These are phyloP conservation scores for Cyberlindnera sargentensis DNA, from an alignment of 805 yeast species.

Conservation along the genomic window DNA sequence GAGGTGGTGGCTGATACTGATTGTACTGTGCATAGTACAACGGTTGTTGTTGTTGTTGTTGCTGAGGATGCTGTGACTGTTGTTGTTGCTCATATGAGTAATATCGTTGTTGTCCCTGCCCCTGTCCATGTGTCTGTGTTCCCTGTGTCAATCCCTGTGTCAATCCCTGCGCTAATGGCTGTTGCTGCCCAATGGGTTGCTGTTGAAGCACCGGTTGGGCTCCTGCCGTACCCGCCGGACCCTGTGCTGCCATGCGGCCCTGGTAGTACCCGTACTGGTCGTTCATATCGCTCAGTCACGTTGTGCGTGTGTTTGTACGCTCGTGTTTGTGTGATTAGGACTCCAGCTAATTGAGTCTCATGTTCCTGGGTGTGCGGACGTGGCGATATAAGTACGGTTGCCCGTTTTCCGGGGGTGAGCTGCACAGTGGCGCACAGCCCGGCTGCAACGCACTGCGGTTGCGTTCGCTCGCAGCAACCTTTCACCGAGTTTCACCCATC, in stretches of 20 bases:
- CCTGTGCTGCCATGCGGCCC: background rate
- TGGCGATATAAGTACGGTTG: too few relatives aligned
- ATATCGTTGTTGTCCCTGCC: slow-evolving; percentile 2
- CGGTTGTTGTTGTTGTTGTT: background rate
- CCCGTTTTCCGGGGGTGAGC: too few relatives aligned
- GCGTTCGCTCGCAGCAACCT: too few relatives aligned
- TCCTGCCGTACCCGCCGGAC: slow-evolving; percentile 1
- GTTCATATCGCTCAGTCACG: background rate
- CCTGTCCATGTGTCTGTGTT: background rate
- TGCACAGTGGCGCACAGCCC: too few relatives aligned
- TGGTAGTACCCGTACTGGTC: slow-evolving; percentile 1
- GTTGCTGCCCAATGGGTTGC: slow-evolving; percentile 7
- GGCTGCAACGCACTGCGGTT: too few relatives aligned
- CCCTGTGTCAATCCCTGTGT: too few relatives aligned
- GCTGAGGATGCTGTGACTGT: slow-evolving; percentile 1
- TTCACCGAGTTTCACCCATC: too few relatives aligned
- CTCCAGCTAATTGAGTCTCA: background rate
- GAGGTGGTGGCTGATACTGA: slow-evolving; percentile 7
- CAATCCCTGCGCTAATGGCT: slow-evolving; percentile 12
- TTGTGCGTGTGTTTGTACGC: background rate
- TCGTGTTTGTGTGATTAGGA: background rate
- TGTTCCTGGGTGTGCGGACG: background rate
- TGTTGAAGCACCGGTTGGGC: slow-evolving; percentile 2
- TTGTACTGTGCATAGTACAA: slow-evolving; percentile 3
- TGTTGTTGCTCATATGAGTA: slow-evolving; percentile 1